These are phyloP conservation scores for Penicillium sp. DNA, from an alignment of 2,329 filamentous ascomycete species.

Conservation along the genomic window DNA sequence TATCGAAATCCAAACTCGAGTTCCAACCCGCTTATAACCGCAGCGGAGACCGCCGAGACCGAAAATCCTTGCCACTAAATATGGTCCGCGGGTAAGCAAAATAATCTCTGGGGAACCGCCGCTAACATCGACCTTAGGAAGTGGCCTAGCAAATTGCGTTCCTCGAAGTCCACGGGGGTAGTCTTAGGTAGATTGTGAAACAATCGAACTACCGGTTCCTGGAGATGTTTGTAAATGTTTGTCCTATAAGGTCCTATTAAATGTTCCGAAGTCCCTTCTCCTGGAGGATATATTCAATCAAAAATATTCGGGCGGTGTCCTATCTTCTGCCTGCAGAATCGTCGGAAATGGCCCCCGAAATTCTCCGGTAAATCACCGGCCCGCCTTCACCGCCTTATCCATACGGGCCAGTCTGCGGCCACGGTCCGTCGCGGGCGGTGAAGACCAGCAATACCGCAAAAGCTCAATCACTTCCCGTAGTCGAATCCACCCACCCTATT, in stretches of 20 bases:
- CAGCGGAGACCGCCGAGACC: conserved; percentile 5
- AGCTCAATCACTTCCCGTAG: conserved; percentile 24
- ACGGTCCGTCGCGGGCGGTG: not conserved
- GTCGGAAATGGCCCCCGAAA: not conserved
- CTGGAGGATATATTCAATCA: not conserved
- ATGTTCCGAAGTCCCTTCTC: not conserved
- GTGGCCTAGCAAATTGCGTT: not conserved
- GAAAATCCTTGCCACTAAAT: not conserved
- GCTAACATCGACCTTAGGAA: not conserved
- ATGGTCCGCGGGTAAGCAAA: conserved; percentile 5
- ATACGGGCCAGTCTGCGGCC: not conserved
- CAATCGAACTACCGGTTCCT: not conserved
- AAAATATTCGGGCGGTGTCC: not conserved
- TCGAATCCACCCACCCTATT: conserved; percentile 16
- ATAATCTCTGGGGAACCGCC: not conserved
- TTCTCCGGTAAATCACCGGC: not conserved
- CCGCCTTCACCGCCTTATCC: not conserved
- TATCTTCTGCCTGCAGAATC: not conserved
- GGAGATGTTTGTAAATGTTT: no score
- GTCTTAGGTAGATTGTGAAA: not conserved
- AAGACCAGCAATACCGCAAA: conserved; percentile 27
- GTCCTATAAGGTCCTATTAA: not conserved
- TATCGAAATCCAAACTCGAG: not conserved
- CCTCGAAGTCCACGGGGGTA: not conserved
- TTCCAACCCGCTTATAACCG: conserved; percentile 1